Conservation (phyloP, 2,329 filamentous ascomycete genomes). For the Zasmidium citrigriseum region DNA sequence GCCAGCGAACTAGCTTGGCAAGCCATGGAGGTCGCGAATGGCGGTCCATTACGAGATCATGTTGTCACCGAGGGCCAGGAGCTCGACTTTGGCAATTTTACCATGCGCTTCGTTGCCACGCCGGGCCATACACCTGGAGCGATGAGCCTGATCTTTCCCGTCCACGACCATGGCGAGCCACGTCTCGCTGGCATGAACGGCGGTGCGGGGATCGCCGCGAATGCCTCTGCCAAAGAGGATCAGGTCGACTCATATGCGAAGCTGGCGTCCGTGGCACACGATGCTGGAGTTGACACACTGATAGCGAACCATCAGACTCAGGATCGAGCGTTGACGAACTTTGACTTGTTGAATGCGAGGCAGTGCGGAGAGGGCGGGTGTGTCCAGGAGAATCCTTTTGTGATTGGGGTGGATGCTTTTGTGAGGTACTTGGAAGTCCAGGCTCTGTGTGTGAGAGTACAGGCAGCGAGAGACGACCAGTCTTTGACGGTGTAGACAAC, state of each 20-base stretch:
- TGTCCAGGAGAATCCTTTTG: conserved; percentile 14
- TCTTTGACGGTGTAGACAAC: too few relatives aligned
- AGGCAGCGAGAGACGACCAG: conserved; percentile 4
- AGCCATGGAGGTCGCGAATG: conserved; percentile 3
- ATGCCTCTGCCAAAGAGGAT: conserved; percentile 4
- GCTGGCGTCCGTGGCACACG: conserved; percentile 6
- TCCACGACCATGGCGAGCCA: conserved; percentile 8
- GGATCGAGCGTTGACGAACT: conserved; percentile 18
- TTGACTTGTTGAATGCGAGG: conserved; percentile 13
- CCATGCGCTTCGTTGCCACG: conserved; percentile 11
- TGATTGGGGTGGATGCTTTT: conserved; percentile 15
- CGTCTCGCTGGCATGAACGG: conserved; percentile 19
- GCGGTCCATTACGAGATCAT: conserved; percentile 3
- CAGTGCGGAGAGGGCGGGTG: conserved; percentile 6
- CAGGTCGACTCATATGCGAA: conserved; percentile 10
- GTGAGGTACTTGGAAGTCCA: conserved; percentile 14
- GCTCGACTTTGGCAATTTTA: conserved; percentile 11
- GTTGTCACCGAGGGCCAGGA: conserved; percentile 9
- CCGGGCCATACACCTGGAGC: conserved; percentile 19
- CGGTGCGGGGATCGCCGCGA: conserved; percentile 10
- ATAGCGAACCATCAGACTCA: conserved; percentile 20
- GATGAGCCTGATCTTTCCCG: conserved; percentile 15
- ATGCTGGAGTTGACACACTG: conserved; percentile 15
- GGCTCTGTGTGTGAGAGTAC: conserved; percentile 14
- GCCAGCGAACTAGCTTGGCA: conserved; percentile 15